These are phyloP conservation scores for Xylaria sp. DNA, from an alignment of 2,329 filamentous ascomycete species.

Conservation along the genomic window DNA sequence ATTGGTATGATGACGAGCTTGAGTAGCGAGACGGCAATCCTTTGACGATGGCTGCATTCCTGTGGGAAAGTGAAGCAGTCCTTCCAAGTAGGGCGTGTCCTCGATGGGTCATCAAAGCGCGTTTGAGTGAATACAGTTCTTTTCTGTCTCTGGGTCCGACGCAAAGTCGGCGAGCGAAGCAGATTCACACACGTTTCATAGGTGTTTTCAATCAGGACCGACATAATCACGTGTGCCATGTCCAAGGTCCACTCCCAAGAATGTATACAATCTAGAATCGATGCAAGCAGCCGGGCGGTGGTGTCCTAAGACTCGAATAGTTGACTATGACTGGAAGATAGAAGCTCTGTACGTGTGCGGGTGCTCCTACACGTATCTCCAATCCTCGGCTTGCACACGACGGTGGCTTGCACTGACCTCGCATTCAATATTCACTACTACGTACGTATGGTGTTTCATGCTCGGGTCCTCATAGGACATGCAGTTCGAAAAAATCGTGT, in stretches of 20 bases:
- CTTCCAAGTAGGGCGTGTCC: not conserved
- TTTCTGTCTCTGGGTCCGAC: slow-evolving; percentile 2
- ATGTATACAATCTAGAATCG: not conserved
- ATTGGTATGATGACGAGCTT: not conserved
- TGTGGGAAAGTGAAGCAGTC: not conserved
- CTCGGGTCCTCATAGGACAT: slow-evolving; percentile 5
- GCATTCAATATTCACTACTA: slow-evolving; percentile 1
- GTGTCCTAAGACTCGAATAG: not conserved
- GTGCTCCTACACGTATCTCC: slow-evolving; percentile 9
- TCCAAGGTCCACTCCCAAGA: slow-evolving; percentile 18
- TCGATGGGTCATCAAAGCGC: slow-evolving; percentile 6
- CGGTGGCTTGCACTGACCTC: slow-evolving; percentile 19
- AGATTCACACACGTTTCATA: slow-evolving; percentile 32
- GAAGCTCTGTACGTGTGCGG: slow-evolving; percentile 6
- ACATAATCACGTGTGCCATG: slow-evolving; percentile 8
- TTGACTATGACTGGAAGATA: not conserved
- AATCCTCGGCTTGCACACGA: slow-evolving; percentile 6
- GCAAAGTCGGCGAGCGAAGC: slow-evolving; percentile 23
- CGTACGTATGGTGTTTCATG: slow-evolving; percentile 2
- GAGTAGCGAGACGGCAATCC: not conserved
- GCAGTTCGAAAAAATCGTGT: not conserved
- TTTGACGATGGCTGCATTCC: not conserved
- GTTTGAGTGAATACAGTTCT: not conserved
- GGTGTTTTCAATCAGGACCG: slow-evolving; percentile 14
- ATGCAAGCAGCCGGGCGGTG: slow-evolving; percentile 16